A percentile compares a stretch with the other conserved stretches of the same genome.
These are phyloP conservation scores for Bretziella fagacearum DNA, from an alignment of 2,329 filamentous ascomycete species.

Conservation along the genomic window DNA sequence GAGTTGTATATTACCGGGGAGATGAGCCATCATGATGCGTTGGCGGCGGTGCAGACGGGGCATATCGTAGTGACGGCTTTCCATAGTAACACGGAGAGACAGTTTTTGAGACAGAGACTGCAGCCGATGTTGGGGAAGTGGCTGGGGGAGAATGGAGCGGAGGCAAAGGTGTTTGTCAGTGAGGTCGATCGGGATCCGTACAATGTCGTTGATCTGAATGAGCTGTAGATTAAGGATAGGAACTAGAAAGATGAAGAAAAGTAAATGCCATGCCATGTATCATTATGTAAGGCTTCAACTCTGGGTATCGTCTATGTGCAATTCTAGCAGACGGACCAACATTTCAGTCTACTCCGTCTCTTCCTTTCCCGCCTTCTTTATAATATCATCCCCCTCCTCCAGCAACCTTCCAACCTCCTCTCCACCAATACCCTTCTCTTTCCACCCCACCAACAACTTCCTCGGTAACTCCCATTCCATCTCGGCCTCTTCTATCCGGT, in stretches of 20 bases:
- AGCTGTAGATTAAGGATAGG: slow-evolving; percentile 20
- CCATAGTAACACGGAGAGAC: slow-evolving; percentile 84
- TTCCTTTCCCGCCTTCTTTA: slow-evolving; percentile 20
- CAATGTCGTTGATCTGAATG: slow-evolving; percentile 45
- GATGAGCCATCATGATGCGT: slow-evolving; percentile 79
- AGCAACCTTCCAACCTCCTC: slow-evolving; percentile 36
- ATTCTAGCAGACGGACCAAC: no score
- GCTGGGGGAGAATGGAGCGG: slow-evolving; percentile 33
- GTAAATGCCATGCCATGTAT: slow-evolving; percentile 4
- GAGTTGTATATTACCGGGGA: slow-evolving; percentile 85
- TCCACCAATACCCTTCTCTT: slow-evolving; percentile 36
- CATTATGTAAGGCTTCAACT: slow-evolving; percentile 3
- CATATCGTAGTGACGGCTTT: slow-evolving; percentile 71
- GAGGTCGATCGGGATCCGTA: slow-evolving; percentile 76
- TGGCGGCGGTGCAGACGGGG: slow-evolving; percentile 70
- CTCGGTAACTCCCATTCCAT: slow-evolving; percentile 38
- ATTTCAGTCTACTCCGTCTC: slow-evolving; percentile 9
- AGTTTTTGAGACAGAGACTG: slow-evolving; percentile 59
- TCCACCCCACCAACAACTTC: slow-evolving; percentile 35
- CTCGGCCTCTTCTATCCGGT: slow-evolving; percentile 43
- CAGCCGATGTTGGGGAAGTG: slow-evolving; percentile 43
- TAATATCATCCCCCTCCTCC: slow-evolving; percentile 35
- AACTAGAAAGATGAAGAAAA: background rate
- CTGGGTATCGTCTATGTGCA: slow-evolving; percentile 11
- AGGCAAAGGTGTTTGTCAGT: slow-evolving; percentile 55